Evolutionary conservation across 306 rosid species (phyloP), one percentile per base, ranked within the genome.

Genomic region (Inga leiocalycina): DNA sequence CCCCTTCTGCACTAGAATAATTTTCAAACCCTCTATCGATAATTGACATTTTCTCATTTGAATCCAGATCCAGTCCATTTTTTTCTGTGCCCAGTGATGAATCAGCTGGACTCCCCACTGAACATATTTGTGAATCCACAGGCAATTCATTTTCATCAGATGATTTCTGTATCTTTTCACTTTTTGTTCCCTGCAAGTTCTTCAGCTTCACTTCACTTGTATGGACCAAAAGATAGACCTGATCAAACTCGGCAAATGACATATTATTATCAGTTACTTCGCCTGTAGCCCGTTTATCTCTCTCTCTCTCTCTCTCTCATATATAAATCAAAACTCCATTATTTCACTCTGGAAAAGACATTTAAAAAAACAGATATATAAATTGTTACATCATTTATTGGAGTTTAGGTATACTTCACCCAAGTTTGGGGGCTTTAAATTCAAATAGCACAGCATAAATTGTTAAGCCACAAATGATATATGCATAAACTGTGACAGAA

Each of bases 211-310:
- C 90, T 85, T 85, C 91, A 83, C 87, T 86, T 64, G 91, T 83
- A 91, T 96, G 97, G 80, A 96, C 97, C 90, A 94, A 90, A 78
- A 96, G 91, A 85, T 94, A 94, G 57, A 94, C 97, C 99, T 96
- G 88, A 85, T 66, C 81, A 77, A 83, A 85, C 79, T 27, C 57
- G 22, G 75, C 46, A 43, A 80, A 81, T 81, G 76, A 85, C 46
- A 85, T 79, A 83, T 79, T 27, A 24, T 66, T 80, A 78, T 84
- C 85, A 70, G 79, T 86, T 79, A 80, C 19, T 79, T 81, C 54
- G 79, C 76, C 78, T 54, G 64, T 27, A 48, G 22, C 54, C 71
- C 51, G 39, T 39, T 65, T 77, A 24, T 44, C 71, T 67, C 71
- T 74, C 48, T 79, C 57, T 57, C 12, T 2, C 20, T 81, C 48